Percentiles rank a stretch among this genome's conserved stretches.
Evolutionary conservation across 164 flowering plant genomes (phyloP).

Genomic region (Tinospora cordifolia): DNA sequence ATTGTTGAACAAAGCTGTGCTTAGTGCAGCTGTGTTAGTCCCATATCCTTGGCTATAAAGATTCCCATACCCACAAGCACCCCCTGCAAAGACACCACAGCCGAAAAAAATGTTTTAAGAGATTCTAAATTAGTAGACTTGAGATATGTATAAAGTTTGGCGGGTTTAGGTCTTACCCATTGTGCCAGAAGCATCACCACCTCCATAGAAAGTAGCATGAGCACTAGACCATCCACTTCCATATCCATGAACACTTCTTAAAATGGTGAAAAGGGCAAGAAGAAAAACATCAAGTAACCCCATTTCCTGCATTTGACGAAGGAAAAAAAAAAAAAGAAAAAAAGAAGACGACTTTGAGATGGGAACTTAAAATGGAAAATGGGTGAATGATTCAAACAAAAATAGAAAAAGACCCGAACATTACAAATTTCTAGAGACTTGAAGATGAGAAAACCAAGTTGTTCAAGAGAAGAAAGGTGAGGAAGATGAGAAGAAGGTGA

Average conservation of each 20-base stretch:
- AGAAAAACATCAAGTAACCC: conserved; percentile 26
- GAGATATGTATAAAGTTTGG: background rate
- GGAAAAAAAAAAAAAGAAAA: too few relatives aligned
- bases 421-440: conserved; percentile 8
- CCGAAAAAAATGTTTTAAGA: background rate
- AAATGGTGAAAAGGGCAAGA: conserved; percentile 23
- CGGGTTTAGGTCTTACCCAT: conserved; percentile 48
- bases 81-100: conserved; percentile 31
- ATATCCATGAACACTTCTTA: conserved; percentile 31
- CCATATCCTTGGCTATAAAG: conserved; percentile 72
- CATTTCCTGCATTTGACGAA: conserved; percentile 32
- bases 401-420: background rate
- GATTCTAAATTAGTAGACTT: background rate
- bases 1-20: conserved; percentile 64
- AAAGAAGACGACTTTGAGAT: background rate
- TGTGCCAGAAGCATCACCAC: conserved; percentile 79
- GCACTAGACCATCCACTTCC: conserved; percentile 55
- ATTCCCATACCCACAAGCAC: conserved; percentile 87
- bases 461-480: conserved; percentile 10
- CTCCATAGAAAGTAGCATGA: conserved; percentile 83
- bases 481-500: conserved; percentile 16
- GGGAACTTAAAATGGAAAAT: background rate
- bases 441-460: conserved; percentile 7
- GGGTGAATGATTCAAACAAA: background rate
- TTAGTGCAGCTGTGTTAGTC: conserved; percentile 60